These are phyloP conservation scores for Saccharomycopsis schoenii DNA, from an alignment of 805 yeast genomes.

Conservation along the genomic window DNA sequence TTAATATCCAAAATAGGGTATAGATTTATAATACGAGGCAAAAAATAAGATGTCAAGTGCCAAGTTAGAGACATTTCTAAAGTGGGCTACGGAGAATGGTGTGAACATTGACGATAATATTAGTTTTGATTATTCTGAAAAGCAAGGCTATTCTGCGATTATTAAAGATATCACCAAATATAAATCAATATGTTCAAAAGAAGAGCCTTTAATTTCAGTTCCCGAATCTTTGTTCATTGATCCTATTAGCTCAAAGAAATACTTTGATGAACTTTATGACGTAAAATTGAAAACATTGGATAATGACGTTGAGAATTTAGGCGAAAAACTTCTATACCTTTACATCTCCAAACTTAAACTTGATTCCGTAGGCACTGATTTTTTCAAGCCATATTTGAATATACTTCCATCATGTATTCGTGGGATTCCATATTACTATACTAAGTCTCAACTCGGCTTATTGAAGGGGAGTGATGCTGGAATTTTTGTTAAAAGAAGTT, in stretches of 20 bases:
- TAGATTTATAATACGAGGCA: no score
- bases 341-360: constrained; percentile 35
- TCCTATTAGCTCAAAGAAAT: constrained; percentile 26
- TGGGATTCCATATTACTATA: constrained; percentile 64
- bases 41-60: neutral
- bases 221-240: constrained; percentile 32
- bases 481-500: constrained; percentile 39
- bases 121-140: constrained; percentile 25
- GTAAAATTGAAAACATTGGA: no score
- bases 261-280: constrained; percentile 20
- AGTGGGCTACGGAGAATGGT: constrained; percentile 33
- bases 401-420: constrained; percentile 36
- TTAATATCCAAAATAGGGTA: no score
- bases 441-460: constrained; percentile 35
- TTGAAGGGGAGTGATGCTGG: constrained; percentile 64
- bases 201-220: constrained; percentile 27
- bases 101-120: constrained; percentile 28
- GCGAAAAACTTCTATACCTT: constrained; percentile 26
- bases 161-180: constrained; percentile 24
- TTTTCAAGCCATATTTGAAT: constrained; percentile 34
- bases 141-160: constrained; percentile 29
- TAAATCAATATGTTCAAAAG: constrained; percentile 9
- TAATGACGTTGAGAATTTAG: constrained; percentile 22
- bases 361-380: constrained; percentile 21
- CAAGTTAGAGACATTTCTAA: neutral